Base-by-base conservation (phyloP, 176 grass and related monocot genomes). In the Chrysopogon serrulatus region DNA sequence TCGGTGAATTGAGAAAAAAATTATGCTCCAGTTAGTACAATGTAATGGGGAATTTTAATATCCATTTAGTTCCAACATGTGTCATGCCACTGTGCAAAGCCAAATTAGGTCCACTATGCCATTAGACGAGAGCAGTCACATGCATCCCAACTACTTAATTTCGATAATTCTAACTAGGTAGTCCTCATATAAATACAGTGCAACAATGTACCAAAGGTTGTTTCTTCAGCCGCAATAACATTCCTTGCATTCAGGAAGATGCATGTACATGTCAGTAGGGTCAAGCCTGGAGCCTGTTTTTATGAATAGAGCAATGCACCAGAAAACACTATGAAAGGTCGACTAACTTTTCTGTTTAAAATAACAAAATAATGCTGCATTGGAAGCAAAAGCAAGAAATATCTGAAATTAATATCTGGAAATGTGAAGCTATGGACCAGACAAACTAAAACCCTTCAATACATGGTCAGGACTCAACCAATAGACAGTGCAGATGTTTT, bases 161-260 rank as follows among this genome's bases (percentile, higher is more conserved):
- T 49, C 1, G 19, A 85, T 45, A 78, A 44, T 67, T 48, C 65
- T 53, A 86, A 80, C 67, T 73, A 65, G 34, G 68, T 65, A 66
- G 16, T 48, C 21, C 74, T 33, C 10, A 5, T 66, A 66, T 23
- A 33, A 5, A 33, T 24, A 27, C 26, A 34, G 40, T 35, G 23
- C 37, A 72, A 79, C 75, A 63, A 71, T 79, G 37, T 86, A 36
- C 15, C 24, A 71, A 45, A 32, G 23, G 27, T 56, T 56, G 23
- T 60, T 11, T 47, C 30, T 53, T 45, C 39, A 48, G 13, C 4
- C 30, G 16, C 37, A 60, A 6, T 60, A 47, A 68, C 45, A 33
- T 4, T 28, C 35, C 27, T 23, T 27, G 42, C 16, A 65, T 32
- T 68, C 61, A 76, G 15, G 40, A 31, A 82, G 39, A 63, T 54